Percentiles rank a stretch among this genome's conserved stretches.
These are phyloP conservation scores for Colletotrichum chrysophilum DNA, from an alignment of 2,329 filamentous ascomycete genomes.

Conservation along the genomic window DNA sequence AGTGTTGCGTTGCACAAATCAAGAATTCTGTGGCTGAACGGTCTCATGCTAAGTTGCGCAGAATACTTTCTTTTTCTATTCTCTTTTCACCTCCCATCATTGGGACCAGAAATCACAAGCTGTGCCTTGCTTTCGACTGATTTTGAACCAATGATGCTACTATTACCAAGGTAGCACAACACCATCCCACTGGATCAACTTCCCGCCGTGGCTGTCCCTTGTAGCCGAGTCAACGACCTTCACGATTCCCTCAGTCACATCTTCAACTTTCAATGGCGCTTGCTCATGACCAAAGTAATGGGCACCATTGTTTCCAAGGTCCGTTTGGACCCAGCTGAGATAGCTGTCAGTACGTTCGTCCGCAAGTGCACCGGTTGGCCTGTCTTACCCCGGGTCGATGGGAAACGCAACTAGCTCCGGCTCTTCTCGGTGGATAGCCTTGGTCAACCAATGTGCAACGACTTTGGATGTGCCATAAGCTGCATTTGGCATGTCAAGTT, in stretches of 20 bases:
- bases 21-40: neutral
- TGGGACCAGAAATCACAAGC: neutral
- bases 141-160: neutral
- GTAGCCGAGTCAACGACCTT: neutral
- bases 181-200: neutral
- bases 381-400: neutral
- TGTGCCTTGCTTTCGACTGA: neutral
- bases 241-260: neutral
- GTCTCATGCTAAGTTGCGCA: neutral
- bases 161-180: neutral
- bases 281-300: neutral
- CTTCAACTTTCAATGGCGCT: neutral
- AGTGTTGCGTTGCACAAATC: neutral
- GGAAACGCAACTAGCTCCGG: neutral
- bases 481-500: neutral
- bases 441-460: neutral
- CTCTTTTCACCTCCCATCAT: neutral
- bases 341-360: neutral
- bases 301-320: neutral
- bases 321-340: neutral
- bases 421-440: neutral
- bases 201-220: neutral
- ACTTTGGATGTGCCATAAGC: neutral
- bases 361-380: neutral
- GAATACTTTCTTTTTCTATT: neutral